Evolutionary conservation across 1,284 basidiomycete species (phyloP).

Genomic region (Cystobasidium slooffiae): DNA sequence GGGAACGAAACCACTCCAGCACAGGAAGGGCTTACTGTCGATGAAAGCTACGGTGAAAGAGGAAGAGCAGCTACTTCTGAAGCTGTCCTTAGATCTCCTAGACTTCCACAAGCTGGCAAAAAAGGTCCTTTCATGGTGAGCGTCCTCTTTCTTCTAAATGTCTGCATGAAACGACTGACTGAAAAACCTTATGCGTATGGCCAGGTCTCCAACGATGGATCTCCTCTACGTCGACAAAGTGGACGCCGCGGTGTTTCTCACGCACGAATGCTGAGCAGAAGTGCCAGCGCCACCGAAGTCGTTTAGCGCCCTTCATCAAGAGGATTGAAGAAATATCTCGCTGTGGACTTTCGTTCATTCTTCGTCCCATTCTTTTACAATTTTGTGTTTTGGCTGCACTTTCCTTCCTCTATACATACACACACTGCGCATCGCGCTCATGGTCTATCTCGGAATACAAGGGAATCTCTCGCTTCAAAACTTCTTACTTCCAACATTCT

Average conservation of each 20-base stretch:
- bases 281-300: slow-evolving; percentile 21
- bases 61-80: slow-evolving; percentile 23
- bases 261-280: slow-evolving; percentile 10
- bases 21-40: not conserved
- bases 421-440: slow-evolving; percentile 8
- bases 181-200: too few species aligned
- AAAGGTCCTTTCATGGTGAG: slow-evolving; percentile 12
- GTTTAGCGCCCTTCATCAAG: not conserved
- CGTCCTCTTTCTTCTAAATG: not conserved
- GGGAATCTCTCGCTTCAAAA: not conserved
- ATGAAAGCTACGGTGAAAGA: slow-evolving; percentile 4
- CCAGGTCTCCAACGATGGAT: slow-evolving; percentile 8
- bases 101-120: not conserved
- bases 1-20: too few species aligned
- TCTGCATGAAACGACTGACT: not conserved
- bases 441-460: not conserved
- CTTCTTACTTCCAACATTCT: not conserved
- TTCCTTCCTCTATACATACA: not conserved
- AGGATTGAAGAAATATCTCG: not conserved
- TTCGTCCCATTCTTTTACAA: not conserved
- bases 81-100: slow-evolving; percentile 1
- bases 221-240: not conserved
- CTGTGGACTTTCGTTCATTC: not conserved
- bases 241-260: not conserved
- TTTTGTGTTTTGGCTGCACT: not conserved